Conservation (phyloP, 2,329 filamentous ascomycete species). For the Ophiostoma piceae region DNA sequence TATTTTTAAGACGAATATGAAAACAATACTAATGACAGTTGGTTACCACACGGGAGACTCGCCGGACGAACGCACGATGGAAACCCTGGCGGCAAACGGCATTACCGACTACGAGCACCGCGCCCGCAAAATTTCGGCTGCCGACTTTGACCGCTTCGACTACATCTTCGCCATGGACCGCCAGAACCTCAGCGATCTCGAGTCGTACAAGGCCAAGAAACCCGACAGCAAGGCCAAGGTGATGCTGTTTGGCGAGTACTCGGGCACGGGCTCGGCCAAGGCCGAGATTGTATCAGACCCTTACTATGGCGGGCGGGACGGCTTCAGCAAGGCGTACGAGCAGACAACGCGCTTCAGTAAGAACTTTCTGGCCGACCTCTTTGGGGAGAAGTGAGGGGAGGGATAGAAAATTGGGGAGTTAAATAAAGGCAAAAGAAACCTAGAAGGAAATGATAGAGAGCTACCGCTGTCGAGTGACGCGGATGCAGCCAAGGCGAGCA, state of each 20-base stretch:
- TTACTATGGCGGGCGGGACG: constrained; percentile 81
- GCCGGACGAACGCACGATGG: constrained; percentile 79
- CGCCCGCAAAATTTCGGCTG: constrained; percentile 61
- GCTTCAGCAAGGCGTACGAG: constrained; percentile 81
- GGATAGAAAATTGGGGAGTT: too few relatives aligned
- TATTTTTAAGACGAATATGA: not conserved
- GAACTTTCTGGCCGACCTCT: constrained; percentile 64
- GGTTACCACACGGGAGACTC: constrained; percentile 75
- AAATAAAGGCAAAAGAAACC: not conserved
- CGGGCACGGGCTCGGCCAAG: constrained; percentile 56
- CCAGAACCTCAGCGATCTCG: constrained; percentile 68
- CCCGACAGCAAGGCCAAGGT: constrained; percentile 59
- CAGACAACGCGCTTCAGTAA: constrained; percentile 72
- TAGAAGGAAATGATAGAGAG: not conserved
- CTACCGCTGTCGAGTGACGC: too few relatives aligned
- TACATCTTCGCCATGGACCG: constrained; percentile 95
- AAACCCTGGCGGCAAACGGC: constrained; percentile 66
- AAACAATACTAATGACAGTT: constrained; percentile 38
- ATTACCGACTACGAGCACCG: constrained; percentile 72
- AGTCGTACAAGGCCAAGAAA: constrained; percentile 54
- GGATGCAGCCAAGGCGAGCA: too few relatives aligned
- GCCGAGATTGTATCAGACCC: constrained; percentile 77
- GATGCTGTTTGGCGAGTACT: constrained; percentile 79
- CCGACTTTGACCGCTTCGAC: constrained; percentile 81
- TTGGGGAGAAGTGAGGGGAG: constrained; percentile 35